Conservation (phyloP, 305 asterid genomes). For the Fraxinus nigra region DNA sequence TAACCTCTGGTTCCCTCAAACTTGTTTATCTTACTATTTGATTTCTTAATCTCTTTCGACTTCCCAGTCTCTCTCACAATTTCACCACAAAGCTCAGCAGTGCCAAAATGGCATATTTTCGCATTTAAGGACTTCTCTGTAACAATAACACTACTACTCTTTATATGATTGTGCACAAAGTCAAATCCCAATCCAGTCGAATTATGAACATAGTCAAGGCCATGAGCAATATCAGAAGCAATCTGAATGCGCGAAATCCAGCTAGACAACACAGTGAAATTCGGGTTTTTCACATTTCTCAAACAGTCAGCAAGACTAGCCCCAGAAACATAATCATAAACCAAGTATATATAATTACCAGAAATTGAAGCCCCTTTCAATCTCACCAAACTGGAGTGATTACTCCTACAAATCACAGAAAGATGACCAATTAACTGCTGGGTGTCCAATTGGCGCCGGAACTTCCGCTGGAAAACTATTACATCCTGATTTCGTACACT, state of each 20-base stretch:
- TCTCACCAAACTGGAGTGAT: constrained; percentile 75
- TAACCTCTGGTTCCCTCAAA: constrained; percentile 87
- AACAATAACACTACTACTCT: constrained; percentile 62
- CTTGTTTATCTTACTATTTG: constrained; percentile 44
- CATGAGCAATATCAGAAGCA: constrained; percentile 79
- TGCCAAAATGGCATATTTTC: constrained; percentile 80
- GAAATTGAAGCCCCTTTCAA: constrained; percentile 73
- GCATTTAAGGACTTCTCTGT: constrained; percentile 49
- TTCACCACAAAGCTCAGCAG: constrained; percentile 95
- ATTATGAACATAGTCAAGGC: constrained; percentile 79
- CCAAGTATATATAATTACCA: constrained; percentile 59
- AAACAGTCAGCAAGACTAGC: constrained; percentile 61
- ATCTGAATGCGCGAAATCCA: constrained; percentile 67
- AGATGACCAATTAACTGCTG: constrained; percentile 57
- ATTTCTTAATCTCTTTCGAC: constrained; percentile 28
- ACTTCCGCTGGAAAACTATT: constrained; percentile 58
- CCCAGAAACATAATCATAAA: constrained; percentile 63
- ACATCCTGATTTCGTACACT: constrained; percentile 36
- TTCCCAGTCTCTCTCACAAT: constrained; percentile 20
- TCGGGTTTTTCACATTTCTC: constrained; percentile 56
- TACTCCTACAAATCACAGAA: constrained; percentile 58
- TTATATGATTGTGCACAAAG: constrained; percentile 83
- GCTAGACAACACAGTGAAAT: constrained; percentile 58
- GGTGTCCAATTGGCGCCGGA: constrained; percentile 60
- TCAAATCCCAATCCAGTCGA: constrained; percentile 70